Base-by-base conservation (phyloP, 805 yeast species). In the Candida boleticola region DNA sequence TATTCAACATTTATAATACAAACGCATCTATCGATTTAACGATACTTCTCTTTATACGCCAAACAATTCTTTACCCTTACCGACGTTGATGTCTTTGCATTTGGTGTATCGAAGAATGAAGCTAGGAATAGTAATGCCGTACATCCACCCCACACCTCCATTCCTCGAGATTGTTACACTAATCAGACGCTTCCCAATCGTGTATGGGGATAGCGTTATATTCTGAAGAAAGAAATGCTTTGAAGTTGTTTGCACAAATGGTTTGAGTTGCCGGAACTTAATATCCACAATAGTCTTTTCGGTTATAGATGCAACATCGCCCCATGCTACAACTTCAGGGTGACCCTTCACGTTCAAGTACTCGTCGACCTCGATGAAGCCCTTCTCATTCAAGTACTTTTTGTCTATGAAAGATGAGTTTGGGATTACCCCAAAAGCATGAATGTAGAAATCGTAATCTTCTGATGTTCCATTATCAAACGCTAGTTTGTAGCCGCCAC, bases 111-210 rank as follows among this genome's bases (percentile, higher is more conserved):
- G 7, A 23, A 11, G 11, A 23, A 7, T 23, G 36, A 64, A 62
- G 29, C 42, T 58, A 2, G 72, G 70, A n/a, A 54, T 40, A 3
- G 44, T 23, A 43, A 50, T 52, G 11, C 70, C 71, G 43, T 49
- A 61, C 0, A 53, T 16, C n/a, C 51, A 34, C 11, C 68, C 71
- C 26, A 65, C 66, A 22, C 73, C 73, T 16, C 64, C 65, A 3
- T 51, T 45, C 31, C 52, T 58, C 5, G 68, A 61, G 22, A 68
- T 54, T 7, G 73, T n/a, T n/a, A n/a, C n/a, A n/a, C n/a, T n/a
- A n/a, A n/a, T n/a, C n/a, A n/a, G n/a, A n/a, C n/a, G 72, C 4
- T 64, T 53, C 5, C 61, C 16, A 5, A 49, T 40, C 7, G 57
- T 54, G 5, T 47, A 41, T 1, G 37, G 13, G 2, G 34, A 10